Base-by-base conservation (phyloP, 345 rosid species). In the Citrus glauca region DNA sequence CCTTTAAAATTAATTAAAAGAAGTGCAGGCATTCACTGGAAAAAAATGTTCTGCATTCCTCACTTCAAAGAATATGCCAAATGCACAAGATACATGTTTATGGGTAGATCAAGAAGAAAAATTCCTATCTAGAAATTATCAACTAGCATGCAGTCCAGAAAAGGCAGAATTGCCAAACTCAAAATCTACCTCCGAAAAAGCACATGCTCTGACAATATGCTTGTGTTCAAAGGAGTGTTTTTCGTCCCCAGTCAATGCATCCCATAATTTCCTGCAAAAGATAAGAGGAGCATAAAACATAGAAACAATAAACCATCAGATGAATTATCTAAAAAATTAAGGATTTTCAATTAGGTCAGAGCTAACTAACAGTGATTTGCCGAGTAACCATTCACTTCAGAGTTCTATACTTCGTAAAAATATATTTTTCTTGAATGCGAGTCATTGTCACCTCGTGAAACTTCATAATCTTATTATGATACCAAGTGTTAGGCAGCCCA, bases 171-270 rank as follows among this genome's bases (percentile, higher is more conserved):
- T 16, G 24, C 9, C 14, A 42, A 28, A 33, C 42, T 63, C 13
- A 9, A 24, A 33, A 48, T 35, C 50, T 66, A 92, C 97, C 89
- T 90, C 94, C 1, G 98, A 94, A 84, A 94, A 94, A 74, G 97
- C 87, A 81, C 97, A 93, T 19, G 98, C 94, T 45, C 98, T 87
- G 80, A 94, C 97, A 69, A 94, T 93, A 80, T 94, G 97, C 87
- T 91, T 93, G 90, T 94, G 98, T 48, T 94, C 97, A 83, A 94
- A 94, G 53, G 94, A 94, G 76, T 94, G 97, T 86, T 92, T 85
- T 62, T 78, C 92, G 83, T 90, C 94, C 74, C 98, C 97, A 16
- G 94, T 87, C 89, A 93, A 87, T 53, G 98, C 98, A 85, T 94
- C 93, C 97, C 98, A 93, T 72, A 94, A 37, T 88, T 93, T 94